Evolutionary conservation across 2,329 filamentous ascomycete genomes (phyloP).

Genomic region (Nigrograna mackinnonii): DNA sequence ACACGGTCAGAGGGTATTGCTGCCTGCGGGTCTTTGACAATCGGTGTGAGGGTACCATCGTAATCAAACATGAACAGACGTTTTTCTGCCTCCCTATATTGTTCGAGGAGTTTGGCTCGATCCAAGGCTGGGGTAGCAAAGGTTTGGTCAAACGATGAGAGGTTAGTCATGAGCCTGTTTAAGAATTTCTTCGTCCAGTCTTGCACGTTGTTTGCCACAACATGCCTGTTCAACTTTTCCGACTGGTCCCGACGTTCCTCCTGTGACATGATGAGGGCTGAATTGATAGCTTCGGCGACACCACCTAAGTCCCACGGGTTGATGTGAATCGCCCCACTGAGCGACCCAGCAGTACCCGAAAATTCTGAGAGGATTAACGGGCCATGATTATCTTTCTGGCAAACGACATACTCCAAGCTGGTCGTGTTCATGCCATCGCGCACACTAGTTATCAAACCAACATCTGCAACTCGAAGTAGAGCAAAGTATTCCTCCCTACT

Average conservation of each 20-base stretch:
- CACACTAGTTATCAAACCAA: slow-evolving; percentile 93
- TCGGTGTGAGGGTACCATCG: slow-evolving; percentile 91
- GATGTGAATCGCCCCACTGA: slow-evolving; percentile 88
- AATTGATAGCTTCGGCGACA: slow-evolving; percentile 81
- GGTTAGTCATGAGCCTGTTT: slow-evolving; percentile 76
- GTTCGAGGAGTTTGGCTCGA: slow-evolving; percentile 68
- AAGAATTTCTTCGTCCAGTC: slow-evolving; percentile 83
- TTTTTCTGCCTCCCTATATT: slow-evolving; percentile 75
- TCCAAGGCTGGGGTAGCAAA: slow-evolving; percentile 83
- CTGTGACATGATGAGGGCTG: slow-evolving; percentile 75
- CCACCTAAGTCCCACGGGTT: slow-evolving; percentile 92
- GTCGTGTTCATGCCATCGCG: slow-evolving; percentile 98
- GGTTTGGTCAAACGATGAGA: slow-evolving; percentile 75
- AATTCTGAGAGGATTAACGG: slow-evolving; percentile 96
- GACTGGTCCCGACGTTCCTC: slow-evolving; percentile 72
- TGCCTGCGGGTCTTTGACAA: slow-evolving; percentile 87
- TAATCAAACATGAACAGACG: slow-evolving; percentile 99
- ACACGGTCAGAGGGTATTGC: slow-evolving; percentile 86
- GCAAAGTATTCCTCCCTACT: slow-evolving; percentile 91
- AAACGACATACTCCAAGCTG: slow-evolving; percentile 90
- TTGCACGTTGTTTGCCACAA: slow-evolving; percentile 83
- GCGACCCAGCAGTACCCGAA: slow-evolving; percentile 86
- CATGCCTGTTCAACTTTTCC: slow-evolving; percentile 76
- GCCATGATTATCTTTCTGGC: slow-evolving; percentile 83
- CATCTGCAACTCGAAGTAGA: slow-evolving; percentile 84